These are phyloP conservation scores for Sequoia sempervirens DNA, from an alignment of 75 land plant genomes.

Conservation along the genomic window DNA sequence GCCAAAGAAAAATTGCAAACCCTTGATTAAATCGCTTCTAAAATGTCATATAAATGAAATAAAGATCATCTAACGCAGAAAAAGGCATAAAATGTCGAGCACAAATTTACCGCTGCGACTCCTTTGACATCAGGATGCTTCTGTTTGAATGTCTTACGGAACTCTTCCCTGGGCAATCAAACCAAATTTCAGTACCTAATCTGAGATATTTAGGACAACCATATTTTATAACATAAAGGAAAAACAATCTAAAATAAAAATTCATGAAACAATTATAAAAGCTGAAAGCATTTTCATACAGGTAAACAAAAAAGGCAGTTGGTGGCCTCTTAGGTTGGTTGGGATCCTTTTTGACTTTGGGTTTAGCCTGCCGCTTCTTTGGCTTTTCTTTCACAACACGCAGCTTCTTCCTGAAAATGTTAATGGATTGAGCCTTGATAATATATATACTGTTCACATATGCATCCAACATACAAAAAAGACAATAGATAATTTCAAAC, in stretches of 20 bases:
- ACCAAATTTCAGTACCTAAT: not conserved
- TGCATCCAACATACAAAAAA: not conserved
- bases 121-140: slow-evolving; percentile 37
- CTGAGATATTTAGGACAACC: not conserved
- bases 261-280: not conserved
- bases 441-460: not conserved
- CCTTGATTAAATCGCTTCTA: not conserved
- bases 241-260: not conserved
- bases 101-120: slow-evolving; percentile 25
- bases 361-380: not conserved
- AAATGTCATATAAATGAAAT: no score
- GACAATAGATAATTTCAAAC: not conserved
- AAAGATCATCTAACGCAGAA: not conserved
- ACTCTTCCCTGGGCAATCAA: slow-evolving; percentile 26
- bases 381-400: slow-evolving; percentile 37
- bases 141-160: slow-evolving; percentile 25
- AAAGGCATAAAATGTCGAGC: not conserved
- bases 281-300: slow-evolving; percentile 16
- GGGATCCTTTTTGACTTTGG: slow-evolving; percentile 26
- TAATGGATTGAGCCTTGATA: not conserved
- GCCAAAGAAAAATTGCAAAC: slow-evolving; percentile 1
- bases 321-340: slow-evolving; percentile 40
- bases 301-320: slow-evolving; percentile 38
- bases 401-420: slow-evolving; percentile 1
- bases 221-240: not conserved